These are phyloP conservation scores for Heliamphora exappendiculata DNA, from an alignment of 148 eudicot genomes.

Conservation along the genomic window DNA sequence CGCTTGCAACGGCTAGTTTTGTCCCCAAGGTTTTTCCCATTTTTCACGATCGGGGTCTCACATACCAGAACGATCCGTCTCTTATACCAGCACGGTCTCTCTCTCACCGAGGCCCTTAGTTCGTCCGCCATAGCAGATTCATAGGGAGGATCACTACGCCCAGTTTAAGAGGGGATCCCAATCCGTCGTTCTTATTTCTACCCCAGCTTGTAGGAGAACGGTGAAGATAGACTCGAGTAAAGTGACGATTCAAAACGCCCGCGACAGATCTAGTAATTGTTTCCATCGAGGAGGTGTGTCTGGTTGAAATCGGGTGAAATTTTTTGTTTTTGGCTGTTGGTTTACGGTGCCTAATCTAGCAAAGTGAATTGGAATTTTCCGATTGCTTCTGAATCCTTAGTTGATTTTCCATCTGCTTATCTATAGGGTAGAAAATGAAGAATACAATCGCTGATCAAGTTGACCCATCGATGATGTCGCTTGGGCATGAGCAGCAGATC, in stretches of 20 bases:
- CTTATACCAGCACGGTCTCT: no score
- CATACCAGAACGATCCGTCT: no score
- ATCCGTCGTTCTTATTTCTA: not conserved
- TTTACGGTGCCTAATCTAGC: not conserved
- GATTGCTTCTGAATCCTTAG: not conserved
- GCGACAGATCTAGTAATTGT: not conserved
- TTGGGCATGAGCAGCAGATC: no score
- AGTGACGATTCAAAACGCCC: not conserved
- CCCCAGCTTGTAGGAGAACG: not conserved
- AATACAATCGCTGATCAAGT: not conserved
- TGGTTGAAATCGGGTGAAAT: not conserved
- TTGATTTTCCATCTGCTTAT: not conserved
- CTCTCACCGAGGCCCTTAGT: not conserved
- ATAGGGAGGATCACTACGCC: not conserved
- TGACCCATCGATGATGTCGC: not conserved
- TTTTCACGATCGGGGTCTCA: no score
- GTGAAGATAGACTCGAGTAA: no score
- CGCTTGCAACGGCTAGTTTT: no score
- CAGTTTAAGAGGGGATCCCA: not conserved
- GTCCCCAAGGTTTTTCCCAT: no score
- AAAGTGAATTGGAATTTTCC: not conserved
- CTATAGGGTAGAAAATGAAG: not conserved
- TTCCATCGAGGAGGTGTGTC: not conserved
- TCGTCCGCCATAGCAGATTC: not conserved
- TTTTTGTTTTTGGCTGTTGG: no score